Evolutionary conservation across 805 yeast species (phyloP), one percentile per base, ranked within the genome.

Genomic region (Myxozyma sirexii): DNA sequence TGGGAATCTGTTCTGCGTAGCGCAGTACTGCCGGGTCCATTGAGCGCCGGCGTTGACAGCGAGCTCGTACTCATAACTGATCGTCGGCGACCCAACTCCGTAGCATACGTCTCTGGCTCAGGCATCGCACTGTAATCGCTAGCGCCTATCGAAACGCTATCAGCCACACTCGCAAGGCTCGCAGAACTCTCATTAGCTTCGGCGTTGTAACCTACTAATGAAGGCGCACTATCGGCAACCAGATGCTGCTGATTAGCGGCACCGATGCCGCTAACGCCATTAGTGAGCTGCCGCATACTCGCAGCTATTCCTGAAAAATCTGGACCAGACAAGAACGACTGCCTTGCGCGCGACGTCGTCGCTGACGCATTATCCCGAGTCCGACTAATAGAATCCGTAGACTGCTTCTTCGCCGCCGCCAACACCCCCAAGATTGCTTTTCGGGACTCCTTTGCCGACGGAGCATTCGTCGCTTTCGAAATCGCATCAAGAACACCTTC

Each of bases 401-500:
- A 61, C 45, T 53, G 59, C n/a, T 49, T 45, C 53, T 61, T 61
- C 19, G 64, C 64, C 19, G 64, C 64, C 1, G 64, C 63, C 37
- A 61, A 33, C 2, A 61, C 64, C 24, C 51, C 52, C 45, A 61
- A 19, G 21, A 61, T 58, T 45, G 63, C 64, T 29, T 57, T 61
- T 24, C 64, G 58, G 10, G 63, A 54, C 31, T 61, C 64, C 26
- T 59, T 56, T 5, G 56, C 57, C 24, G 56, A 21, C 7, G 56
- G 8, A 8, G 56, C 59, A 15, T 45, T 44, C 19, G 63, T 50
- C 4, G 65, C 65, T 39, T 62, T 62, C 7, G 65, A 44, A n/a
- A 62, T 51, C n/a, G 63, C 65, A n/a, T 62, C 65, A 3, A 60
- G 49, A 17, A 62, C 54, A 21, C 59, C 59, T 23, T 62, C 65